phyloP scores from a whole-genome alignment of 352 stramenopile species.

The Phytophthora pini region DNA sequence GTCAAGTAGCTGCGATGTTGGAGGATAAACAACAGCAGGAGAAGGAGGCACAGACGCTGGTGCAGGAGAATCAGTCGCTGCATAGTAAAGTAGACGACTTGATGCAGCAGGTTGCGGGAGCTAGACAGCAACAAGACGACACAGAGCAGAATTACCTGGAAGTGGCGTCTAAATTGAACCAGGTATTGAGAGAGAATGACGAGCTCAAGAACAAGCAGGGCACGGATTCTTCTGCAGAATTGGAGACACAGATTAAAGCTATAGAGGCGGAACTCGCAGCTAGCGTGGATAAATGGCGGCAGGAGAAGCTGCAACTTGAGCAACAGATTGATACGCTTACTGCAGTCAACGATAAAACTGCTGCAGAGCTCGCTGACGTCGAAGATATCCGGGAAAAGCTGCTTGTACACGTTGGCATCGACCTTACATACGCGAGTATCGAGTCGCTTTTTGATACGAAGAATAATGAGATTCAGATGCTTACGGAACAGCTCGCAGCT shows the following conservation, averaged over 20 bases:
- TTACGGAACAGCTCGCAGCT: slow-evolving; percentile 38
- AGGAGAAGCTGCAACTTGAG: slow-evolving; percentile 27
- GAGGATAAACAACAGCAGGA: slow-evolving; percentile 65
- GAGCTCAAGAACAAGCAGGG: slow-evolving; percentile 25
- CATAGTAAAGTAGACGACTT: slow-evolving; percentile 51
- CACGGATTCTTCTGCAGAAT: background rate
- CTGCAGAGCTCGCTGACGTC: slow-evolving; percentile 37
- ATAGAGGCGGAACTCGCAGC: slow-evolving; percentile 18
- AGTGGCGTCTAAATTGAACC: slow-evolving; percentile 64
- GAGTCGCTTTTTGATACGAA: slow-evolving; percentile 57
- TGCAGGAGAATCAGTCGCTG: slow-evolving; percentile 37
- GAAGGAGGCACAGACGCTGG: slow-evolving; percentile 36
- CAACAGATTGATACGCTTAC: slow-evolving; percentile 40
- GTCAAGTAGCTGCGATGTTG: slow-evolving; percentile 50
- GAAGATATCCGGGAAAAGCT: slow-evolving; percentile 53
- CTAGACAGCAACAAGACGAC: slow-evolving; percentile 67
- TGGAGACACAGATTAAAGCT: slow-evolving; percentile 16
- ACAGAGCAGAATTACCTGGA: slow-evolving; percentile 63
- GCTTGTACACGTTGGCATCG: slow-evolving; percentile 44
- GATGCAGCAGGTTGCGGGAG: slow-evolving; percentile 43
- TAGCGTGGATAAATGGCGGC: slow-evolving; percentile 22
- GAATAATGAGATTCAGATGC: slow-evolving; percentile 51
- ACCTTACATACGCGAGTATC: slow-evolving; percentile 52
- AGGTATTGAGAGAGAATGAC: slow-evolving; percentile 49
- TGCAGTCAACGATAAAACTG: slow-evolving; percentile 20